Evolutionary conservation across 768 basidiomycete species (phyloP), one percentile per base, ranked within the genome.

Genomic region (Russula sp.): DNA sequence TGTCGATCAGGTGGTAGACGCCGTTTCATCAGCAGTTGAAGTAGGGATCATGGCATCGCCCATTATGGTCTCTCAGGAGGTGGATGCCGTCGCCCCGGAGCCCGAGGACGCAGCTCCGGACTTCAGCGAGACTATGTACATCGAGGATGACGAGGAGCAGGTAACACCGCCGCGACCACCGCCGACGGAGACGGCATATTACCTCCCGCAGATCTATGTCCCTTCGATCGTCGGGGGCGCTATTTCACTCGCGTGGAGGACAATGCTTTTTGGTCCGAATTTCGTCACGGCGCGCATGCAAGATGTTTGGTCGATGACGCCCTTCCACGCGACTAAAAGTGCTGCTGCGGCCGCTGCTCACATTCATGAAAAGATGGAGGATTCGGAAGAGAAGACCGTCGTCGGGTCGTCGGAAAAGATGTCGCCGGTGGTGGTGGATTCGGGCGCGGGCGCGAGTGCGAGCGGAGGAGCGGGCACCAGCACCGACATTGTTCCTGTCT

Each of bases 1-100:
- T 28, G 72, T 75, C 16, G 81, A 81, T 40, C 75, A 72, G 20
- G 78, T 71, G n/a, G 77, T 85, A 40, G 79, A 83, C 44, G 81
- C 82, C 42, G 76, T 75, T 13, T 75, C 76, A 1, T 64, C 72
- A 42, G 63, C 75, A 24, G 56, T 59, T 42, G 78, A 81, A 40
- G 69, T 72, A 57, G 71, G 73, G 20, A 61, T 77, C 55, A 71
- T 72, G 26, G 74, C 72, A 7, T 60, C 61, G 46, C 72, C 74
- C 13, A 38, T 58, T 16, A 62, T 69, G 30, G 68, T 72, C 13
- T 70, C 71, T 57, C 70, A 67, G 64, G 73, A 66, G 48, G 61
- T 70, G 51, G 66, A 58, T 10, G 59, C 70, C 50, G 36, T 61
- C 14, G 30, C 48, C 55, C 58, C 58, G 18, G 48, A 52, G 57